These are phyloP conservation scores for Nigrospora sphaerica DNA, from an alignment of 2,329 filamentous ascomycete genomes.

Conservation along the genomic window DNA sequence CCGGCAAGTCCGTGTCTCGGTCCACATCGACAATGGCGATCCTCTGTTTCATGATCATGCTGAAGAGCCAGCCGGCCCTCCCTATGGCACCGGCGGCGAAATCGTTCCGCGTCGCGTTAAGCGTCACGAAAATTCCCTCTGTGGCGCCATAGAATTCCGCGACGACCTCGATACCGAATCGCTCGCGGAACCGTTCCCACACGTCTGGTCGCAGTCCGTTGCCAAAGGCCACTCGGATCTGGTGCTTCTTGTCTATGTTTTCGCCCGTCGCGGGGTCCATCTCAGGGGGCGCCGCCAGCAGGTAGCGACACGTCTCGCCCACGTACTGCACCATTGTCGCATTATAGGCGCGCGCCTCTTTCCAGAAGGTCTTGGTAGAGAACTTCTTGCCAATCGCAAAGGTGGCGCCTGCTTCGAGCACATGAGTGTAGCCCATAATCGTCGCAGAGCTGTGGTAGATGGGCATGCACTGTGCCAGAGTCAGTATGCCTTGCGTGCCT, in stretches of 20 bases:
- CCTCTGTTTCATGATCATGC: conserved; percentile 41
- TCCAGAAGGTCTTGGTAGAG: conserved; percentile 70
- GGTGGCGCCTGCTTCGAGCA: conserved; percentile 55
- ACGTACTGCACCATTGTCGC: conserved; percentile 82
- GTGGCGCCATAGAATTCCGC: conserved; percentile 79
- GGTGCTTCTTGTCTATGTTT: conserved; percentile 64
- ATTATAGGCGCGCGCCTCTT: conserved; percentile 61
- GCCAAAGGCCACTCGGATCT: conserved; percentile 69
- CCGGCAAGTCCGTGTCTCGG: conserved; percentile 59
- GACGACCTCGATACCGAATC: conserved; percentile 68
- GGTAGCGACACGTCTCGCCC: conserved; percentile 78
- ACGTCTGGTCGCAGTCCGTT: conserved; percentile 82
- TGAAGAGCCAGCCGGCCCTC: conserved; percentile 57
- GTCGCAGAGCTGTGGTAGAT: conserved; percentile 79
- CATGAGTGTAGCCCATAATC: conserved; percentile 59
- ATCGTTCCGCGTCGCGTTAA: conserved; percentile 68
- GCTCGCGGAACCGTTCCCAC: conserved; percentile 76
- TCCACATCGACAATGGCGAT: conserved; percentile 64
- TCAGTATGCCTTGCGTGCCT: background rate
- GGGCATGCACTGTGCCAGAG: conserved; percentile 64
- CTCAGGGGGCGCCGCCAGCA: conserved; percentile 60
- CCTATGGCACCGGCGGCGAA: conserved; percentile 74
- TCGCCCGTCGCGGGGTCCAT: conserved; percentile 57
- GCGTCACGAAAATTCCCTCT: conserved; percentile 61
- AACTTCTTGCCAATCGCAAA: conserved; percentile 71